A percentile compares a stretch with the other conserved stretches of the same genome.
phyloP scores from a whole-genome alignment of 331 rosid species.

The Prunus yedoensis region DNA sequence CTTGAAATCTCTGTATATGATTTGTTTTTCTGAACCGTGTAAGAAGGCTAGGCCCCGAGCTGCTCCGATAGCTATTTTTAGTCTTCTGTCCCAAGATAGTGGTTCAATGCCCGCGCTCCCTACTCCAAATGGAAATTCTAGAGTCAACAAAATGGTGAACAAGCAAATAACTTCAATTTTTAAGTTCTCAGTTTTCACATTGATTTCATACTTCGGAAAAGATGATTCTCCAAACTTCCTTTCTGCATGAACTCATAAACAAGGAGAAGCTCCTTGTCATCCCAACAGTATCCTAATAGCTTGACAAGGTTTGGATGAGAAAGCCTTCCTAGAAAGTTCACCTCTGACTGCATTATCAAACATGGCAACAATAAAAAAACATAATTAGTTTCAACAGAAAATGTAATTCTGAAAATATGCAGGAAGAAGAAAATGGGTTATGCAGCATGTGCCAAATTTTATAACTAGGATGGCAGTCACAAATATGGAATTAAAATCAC shows the following conservation, averaged over 20 bases:
- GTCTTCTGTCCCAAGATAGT: conserved; percentile 68
- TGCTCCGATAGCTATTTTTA: conserved; percentile 77
- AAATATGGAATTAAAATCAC: neutral
- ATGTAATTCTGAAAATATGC: neutral
- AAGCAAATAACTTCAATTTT: neutral
- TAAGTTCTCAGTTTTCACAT: conserved; percentile 1
- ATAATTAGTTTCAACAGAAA: neutral
- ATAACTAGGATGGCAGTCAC: neutral
- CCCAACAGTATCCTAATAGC: conserved; percentile 78
- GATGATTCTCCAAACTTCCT: conserved; percentile 96
- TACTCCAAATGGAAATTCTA: conserved; percentile 22
- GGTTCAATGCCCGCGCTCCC: conserved; percentile 51
- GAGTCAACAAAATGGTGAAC: conserved; percentile 11
- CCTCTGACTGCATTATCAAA: conserved; percentile 70
- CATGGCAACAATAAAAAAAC: conserved; percentile 2
- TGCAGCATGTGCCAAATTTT: neutral
- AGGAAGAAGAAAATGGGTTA: neutral
- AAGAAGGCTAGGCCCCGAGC: conserved; percentile 85
- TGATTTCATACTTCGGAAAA: conserved; percentile 68
- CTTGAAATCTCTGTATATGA: conserved; percentile 89
- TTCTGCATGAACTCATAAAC: conserved; percentile 81
- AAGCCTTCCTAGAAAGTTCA: conserved; percentile 72
- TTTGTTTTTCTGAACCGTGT: conserved; percentile 67
- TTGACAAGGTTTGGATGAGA: conserved; percentile 84
- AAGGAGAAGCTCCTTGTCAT: conserved; percentile 71